Evolutionary conservation across 306 rosid species (phyloP), one percentile per base, ranked within the genome.

Genomic region (Cucurbita ficifolia): DNA sequence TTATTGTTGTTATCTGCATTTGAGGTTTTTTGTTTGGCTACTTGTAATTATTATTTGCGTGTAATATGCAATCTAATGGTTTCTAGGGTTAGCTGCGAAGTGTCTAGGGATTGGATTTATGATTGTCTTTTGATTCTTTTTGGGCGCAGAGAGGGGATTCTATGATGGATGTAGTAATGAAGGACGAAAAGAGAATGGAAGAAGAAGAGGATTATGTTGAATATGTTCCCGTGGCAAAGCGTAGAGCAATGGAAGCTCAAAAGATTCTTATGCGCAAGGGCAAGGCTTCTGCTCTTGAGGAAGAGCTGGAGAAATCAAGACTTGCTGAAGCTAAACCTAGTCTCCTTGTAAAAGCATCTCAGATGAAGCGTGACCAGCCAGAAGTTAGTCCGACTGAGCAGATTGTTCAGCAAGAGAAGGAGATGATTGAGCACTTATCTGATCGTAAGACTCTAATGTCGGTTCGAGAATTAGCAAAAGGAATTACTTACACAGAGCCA

Each of bases 381-480:
- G 98, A 87, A 87, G 83, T 94, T 35, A 94, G 87, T 54, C 89
- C 84, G 1, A 81, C 98, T 0, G 95, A 91, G 75, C 92, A 90
- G 85, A 75, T 94, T 38, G 87, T 90, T 79, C 89, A 83, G 72
- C 96, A 94, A 56, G 98, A 94, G 82, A 87, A 86, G 48, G 98
- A 94, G 78, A 91, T 94, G 97, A 89, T 94, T 59, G 98, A 89
- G 77, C 83, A 91, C 74, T 79, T 94, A 75, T 82, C 98, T 0
- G 96, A 94, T 76, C 85, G 94, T 33, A 94, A 91, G 72, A 86
- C 97, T 6, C 85, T 94, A 7, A 87, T 86, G 96, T 91, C 97
- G 6, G 98, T 94, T 74, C 89, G 96, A 1, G 97, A 94, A 77
- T 70, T 94, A 82, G 97, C 98, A 2, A 94, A 94, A 77, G 97